Evolutionary conservation across 2,329 filamentous ascomycete species (phyloP), one percentile per base, ranked within the genome.

Genomic region (Geosmithia putterillii): DNA sequence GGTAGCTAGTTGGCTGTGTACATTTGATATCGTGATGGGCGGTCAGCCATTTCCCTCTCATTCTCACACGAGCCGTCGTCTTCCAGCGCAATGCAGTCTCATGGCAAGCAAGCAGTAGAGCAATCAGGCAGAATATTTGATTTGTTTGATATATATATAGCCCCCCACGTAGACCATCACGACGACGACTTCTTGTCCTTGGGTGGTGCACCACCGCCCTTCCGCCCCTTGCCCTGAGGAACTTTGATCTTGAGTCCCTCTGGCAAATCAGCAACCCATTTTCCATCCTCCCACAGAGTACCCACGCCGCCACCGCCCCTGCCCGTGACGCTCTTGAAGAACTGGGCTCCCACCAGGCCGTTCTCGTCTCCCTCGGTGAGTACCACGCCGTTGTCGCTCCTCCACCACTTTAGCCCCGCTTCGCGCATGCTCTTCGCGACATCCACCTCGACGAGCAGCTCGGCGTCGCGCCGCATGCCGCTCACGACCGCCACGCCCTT

Each of bases 401-500:
- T 59, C 79, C 84, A 94, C 74, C 89, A 94, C 54, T 70, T 69
- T 49, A 87, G 15, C 37, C 44, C 70, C 5, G 65, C 71, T 43
- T 76, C 78, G 37, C 64, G 63, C 52, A 94, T 57, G 51, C 86
- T 81, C 54, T 67, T 67, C 59, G 68, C 63, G 22, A 94, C 63
- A 61, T 95, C 79, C 45, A 94, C 66, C 61, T 86, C 86, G 22
- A 95, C 73, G 48, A 95, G 56, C 36, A 94, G 63, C 62, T 92
- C 82, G 6, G 85, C 83, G 57, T 79, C 86, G 50, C 55, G 69
- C 19, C 90, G 71, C 85, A 94, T 94, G 1, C 88, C 88, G 35
- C 81, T 87, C 20, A 90, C 74, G 2, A 89, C 83, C 3, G 55
- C 61, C 10, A 9, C 28, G 6, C 15, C 10, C 23, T 10, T 14